These are phyloP conservation scores for Arabidopsis arenosa DNA, from an alignment of 345 rosid genomes.

Conservation along the genomic window DNA sequence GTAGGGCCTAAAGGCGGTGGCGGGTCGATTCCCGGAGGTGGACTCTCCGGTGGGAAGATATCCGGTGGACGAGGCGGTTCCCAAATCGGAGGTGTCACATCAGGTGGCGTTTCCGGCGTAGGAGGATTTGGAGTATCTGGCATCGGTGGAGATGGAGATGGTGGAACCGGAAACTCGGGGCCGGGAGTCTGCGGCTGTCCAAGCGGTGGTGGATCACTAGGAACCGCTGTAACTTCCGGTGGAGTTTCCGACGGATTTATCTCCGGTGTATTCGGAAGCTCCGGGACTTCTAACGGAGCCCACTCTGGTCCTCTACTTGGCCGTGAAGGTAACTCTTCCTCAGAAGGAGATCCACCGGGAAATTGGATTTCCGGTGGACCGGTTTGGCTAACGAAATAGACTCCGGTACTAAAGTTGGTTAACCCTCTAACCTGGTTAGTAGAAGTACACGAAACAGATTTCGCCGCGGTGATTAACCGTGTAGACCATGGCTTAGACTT, in stretches of 20 bases:
- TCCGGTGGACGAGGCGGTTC: conserved; percentile 42
- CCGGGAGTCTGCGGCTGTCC: conserved; percentile 16
- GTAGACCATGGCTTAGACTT: conserved; percentile 33
- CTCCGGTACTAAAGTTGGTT: neutral
- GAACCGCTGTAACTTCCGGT: conserved; percentile 33
- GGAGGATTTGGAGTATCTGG: conserved; percentile 42
- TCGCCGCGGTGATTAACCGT: conserved; percentile 4
- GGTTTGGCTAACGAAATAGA: conserved; percentile 30
- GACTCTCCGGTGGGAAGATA: conserved; percentile 17
- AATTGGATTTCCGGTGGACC: conserved; percentile 43
- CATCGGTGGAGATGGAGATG: conserved; percentile 39
- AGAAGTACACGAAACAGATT: conserved; percentile 14
- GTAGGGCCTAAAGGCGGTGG: conserved; percentile 36
- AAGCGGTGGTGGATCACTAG: conserved; percentile 41
- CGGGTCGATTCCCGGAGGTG: conserved; percentile 28
- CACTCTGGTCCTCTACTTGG: conserved; percentile 38
- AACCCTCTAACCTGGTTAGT: conserved; percentile 22
- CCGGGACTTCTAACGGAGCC: conserved; percentile 36
- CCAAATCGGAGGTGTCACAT: conserved; percentile 36
- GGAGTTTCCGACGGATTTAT: conserved; percentile 26
- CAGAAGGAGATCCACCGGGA: conserved; percentile 32
- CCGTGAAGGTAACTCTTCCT: conserved; percentile 42
- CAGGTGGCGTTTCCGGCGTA: conserved; percentile 15
- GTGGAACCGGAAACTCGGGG: conserved; percentile 42
- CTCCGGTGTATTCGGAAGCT: conserved; percentile 39